A percentile compares a stretch with the other conserved stretches of the same genome.
These are phyloP conservation scores for Phytophthora pinifolia DNA, from an alignment of 352 stramenopile species.

Conservation along the genomic window DNA sequence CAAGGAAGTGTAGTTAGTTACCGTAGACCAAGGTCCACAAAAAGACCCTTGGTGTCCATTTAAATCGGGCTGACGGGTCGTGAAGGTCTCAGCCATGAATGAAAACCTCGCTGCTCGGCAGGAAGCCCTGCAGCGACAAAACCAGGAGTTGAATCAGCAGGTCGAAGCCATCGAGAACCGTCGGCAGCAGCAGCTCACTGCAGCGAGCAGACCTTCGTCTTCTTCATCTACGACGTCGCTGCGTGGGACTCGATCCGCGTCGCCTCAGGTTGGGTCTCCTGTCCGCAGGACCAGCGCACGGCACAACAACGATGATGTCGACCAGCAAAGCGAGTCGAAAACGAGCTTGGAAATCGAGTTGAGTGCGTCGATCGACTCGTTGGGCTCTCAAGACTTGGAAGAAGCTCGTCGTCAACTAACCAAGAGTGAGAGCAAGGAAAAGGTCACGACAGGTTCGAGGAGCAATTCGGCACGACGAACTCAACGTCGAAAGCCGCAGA, in stretches of 20 bases:
- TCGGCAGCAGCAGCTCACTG: slow-evolving; percentile 45
- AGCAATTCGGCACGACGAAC: slow-evolving; percentile 19
- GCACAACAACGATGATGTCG: slow-evolving; percentile 1
- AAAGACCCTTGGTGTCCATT: too few relatives aligned
- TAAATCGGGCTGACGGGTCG: slow-evolving; percentile 14
- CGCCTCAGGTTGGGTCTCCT: slow-evolving; percentile 5
- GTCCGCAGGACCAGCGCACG: background rate
- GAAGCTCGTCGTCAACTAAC: slow-evolving; percentile 15
- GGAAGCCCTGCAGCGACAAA: slow-evolving; percentile 59
- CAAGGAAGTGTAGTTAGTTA: too few relatives aligned
- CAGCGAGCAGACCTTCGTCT: slow-evolving; percentile 12
- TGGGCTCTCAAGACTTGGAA: slow-evolving; percentile 30
- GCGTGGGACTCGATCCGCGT: slow-evolving; percentile 19
- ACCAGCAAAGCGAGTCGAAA: slow-evolving; percentile 13
- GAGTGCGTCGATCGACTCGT: slow-evolving; percentile 57
- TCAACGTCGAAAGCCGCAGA: slow-evolving; percentile 16
- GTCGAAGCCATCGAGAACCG: slow-evolving; percentile 69
- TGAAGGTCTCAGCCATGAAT: slow-evolving; percentile 37
- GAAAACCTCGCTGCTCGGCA: slow-evolving; percentile 59
- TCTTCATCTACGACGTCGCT: slow-evolving; percentile 21
- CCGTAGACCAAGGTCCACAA: too few relatives aligned
- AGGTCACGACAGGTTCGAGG: slow-evolving; percentile 3
- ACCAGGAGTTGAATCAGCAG: slow-evolving; percentile 62
- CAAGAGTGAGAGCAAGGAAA: slow-evolving; percentile 29
- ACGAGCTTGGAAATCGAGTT: slow-evolving; percentile 42